Evolutionary conservation across 2,329 filamentous ascomycete species (phyloP), one percentile per base, ranked within the genome.

Genomic region (Corniculantispora saksenae): DNA sequence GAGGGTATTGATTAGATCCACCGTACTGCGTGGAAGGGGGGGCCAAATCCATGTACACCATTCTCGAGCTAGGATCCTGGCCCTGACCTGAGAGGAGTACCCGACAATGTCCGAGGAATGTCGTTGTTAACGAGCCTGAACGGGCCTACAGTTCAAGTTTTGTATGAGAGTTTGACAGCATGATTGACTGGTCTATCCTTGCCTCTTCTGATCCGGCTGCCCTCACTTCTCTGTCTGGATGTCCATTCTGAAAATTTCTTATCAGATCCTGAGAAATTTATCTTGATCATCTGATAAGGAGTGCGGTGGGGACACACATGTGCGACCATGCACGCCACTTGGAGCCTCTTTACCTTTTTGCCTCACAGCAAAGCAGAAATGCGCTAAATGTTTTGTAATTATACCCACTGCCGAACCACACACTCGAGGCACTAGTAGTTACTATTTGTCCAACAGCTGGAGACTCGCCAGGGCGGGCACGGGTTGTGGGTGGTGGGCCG

Each of bases 231-330:
- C 13, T 29, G 38, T 40, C 48, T 9, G 21, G 27, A 57, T 48
- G 32, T 2, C 23, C 12, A 10, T 21, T 59, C 43, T 7, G 48
- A 13, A 54, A 48, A 13, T 45, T n/a, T 64, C 53, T 66, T 66
- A 66, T 66, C 64, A 62, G 64, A 66, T 66, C 58, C 51, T 53
- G 59, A 27, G 51, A 43, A 35, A 57, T 58, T 66, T 66, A 66
- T 66, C 64, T 66, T 66, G 64, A 66, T 66, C 64, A 66, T 66
- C 64, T 66, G 64, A 66, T 66, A 66, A 66, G 54, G 47, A 32
- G 9, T 12, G 7, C 23, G 17, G 62, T 64, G 62, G 62, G 23
- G 29, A 35, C 54, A n/a, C 43, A 19, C n/a, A 21, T 48, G 45
- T 6, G 19, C 43, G 29, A 35, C 40, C n/a, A 32, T 43, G 56